Conservation (phyloP, 371 early-diverging fungal species). For the Apophysomyces elegans region DNA sequence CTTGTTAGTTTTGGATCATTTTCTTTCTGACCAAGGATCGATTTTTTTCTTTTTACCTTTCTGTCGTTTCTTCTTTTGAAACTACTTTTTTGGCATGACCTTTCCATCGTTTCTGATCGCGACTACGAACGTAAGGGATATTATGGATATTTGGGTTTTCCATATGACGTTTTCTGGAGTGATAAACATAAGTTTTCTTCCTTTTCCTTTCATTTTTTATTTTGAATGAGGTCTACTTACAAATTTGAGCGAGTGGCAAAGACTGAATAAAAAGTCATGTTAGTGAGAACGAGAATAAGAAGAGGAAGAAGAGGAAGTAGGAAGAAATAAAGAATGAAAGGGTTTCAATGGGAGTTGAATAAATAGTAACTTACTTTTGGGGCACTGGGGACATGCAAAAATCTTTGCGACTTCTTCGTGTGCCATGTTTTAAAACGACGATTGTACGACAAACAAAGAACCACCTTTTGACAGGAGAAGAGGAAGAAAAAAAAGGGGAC, state of each 20-base stretch:
- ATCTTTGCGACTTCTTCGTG: slow-evolving; percentile 33
- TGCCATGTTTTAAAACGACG: slow-evolving; percentile 22
- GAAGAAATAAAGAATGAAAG: slow-evolving; percentile 13
- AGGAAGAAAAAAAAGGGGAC: slow-evolving; percentile 19
- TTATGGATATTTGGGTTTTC: slow-evolving; percentile 30
- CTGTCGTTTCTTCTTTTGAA: slow-evolving; percentile 56
- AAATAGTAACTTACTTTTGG: slow-evolving; percentile 39
- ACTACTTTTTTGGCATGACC: slow-evolving; percentile 59
- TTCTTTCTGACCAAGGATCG: slow-evolving; percentile 25
- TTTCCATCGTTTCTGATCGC: slow-evolving; percentile 63
- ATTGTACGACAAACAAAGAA: slow-evolving; percentile 19
- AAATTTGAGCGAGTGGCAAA: slow-evolving; percentile 56
- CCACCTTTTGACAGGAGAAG: slow-evolving; percentile 11
- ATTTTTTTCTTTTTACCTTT: slow-evolving; percentile 40
- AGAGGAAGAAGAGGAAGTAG: slow-evolving; percentile 7
- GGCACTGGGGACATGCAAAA: slow-evolving; percentile 52
- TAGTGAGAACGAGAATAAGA: not conserved
- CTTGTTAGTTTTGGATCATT: slow-evolving; percentile 21
- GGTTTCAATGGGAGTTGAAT: not conserved
- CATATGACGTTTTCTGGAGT: slow-evolving; percentile 33
- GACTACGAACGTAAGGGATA: slow-evolving; percentile 56
- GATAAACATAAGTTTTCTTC: not conserved
- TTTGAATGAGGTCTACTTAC: slow-evolving; percentile 27
- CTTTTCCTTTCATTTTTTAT: no score
- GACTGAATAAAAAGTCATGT: slow-evolving; percentile 25